Base-by-base conservation (phyloP, 148 eudicot genomes). In the Amaranthus cruentus region DNA sequence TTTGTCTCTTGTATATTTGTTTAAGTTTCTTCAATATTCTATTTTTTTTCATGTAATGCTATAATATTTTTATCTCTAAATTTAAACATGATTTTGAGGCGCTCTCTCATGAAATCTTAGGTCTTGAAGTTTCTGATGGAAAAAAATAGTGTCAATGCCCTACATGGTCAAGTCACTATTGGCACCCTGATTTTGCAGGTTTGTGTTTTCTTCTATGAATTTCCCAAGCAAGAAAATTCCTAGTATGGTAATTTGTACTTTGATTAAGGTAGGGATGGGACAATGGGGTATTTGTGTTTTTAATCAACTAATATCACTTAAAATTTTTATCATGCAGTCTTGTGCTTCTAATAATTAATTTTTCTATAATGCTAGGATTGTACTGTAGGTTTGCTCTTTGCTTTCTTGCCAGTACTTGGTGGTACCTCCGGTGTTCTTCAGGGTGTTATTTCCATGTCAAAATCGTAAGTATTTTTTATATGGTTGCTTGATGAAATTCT, bases 101-200 rank as follows among this genome's bases (percentile, higher is more conserved):
- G 47, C n/a, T 68, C n/a, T 42, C 14, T 72, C 0, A 9, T 53
- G 47, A 47, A n/a, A 47, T 64, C 44, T 5, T 67, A 93, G 98
- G 98, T 93, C 63, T 71, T 93, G 61, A 93, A 93, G 81, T 93
- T 90, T 83, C 81, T 93, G 90, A 93, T 93, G 96, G 98, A 93
- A 85, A 88, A 70, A 76, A 93, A 83, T 80, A 93, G 90, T 70
- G 74, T 88, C 71, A 87, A 73, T 74, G 81, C 93, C n/a, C 86
- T 90, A 66, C 87, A 93, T 84, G 98, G 98, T 43, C 98, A 93
- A 80, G 96, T 93, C 75, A 93, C 96, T 62, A 75, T 93, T 68
- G 98, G 98, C 68, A 91, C 89, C 62, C 92, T 89, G 55, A 85
- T 89, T 76, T 79, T 89, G 79, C 93, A 85, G 96, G 91, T 86